phyloP scores from a whole-genome alignment of 805 yeast species.

The Suhomyces vadensis region DNA sequence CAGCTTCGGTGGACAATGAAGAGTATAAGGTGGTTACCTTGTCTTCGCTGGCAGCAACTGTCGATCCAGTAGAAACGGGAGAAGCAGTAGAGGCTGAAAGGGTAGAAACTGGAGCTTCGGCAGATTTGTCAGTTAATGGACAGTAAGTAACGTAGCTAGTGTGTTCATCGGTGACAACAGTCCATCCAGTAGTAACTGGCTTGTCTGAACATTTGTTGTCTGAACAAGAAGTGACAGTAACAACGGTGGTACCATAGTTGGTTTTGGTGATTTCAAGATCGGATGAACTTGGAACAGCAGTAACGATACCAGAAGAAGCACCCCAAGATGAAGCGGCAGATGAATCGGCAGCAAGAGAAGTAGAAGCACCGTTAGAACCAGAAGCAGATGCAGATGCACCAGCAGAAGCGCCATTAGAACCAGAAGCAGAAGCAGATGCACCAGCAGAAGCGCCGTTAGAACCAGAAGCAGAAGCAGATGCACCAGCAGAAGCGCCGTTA shows the following conservation, averaged over 20 bases:
- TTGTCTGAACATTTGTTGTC: conserved; percentile 26
- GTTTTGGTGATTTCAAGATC: conserved; percentile 22
- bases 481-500: neutral
- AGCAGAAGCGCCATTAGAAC: neutral
- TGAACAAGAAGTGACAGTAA: conserved; percentile 39
- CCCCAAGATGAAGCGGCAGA: conserved; percentile 24
- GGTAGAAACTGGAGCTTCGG: conserved; percentile 3
- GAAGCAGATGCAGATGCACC: conserved; percentile 25
- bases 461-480: neutral
- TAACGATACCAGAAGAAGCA: conserved; percentile 23
- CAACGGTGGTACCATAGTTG: conserved; percentile 24
- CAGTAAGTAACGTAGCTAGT: conserved; percentile 38
- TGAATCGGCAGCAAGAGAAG: conserved; percentile 30
- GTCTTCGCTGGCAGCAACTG: conserved; percentile 7
- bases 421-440: neutral
- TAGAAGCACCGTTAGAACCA: conserved; percentile 36
- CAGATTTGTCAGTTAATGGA: conserved; percentile 20
- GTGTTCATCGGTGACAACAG: conserved; percentile 33
- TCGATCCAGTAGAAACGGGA: conserved; percentile 3
- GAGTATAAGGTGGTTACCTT: neutral
- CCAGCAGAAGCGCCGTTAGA: neutral
- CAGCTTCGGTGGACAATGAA: neutral
- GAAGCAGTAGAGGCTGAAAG: conserved; percentile 7
- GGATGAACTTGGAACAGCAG: conserved; percentile 29
- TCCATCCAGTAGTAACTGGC: conserved; percentile 35